Evolutionary conservation across 192 early-diverging fungal genomes (phyloP), one percentile per base, ranked within the genome.

Genomic region (Coemansia sp.): DNA sequence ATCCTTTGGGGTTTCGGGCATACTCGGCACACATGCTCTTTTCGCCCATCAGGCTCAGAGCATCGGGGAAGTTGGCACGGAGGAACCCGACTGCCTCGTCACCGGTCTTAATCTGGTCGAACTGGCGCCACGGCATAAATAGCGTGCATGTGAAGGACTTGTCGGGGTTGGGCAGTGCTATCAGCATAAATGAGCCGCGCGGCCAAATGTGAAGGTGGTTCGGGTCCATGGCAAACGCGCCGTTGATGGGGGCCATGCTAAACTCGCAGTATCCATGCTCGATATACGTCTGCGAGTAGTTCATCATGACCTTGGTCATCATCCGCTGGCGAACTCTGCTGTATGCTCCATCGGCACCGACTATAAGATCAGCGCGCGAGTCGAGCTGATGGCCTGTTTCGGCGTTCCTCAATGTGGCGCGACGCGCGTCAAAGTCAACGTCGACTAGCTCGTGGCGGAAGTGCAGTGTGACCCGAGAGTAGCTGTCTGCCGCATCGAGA

Each of bases 151-250:
- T 99, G 71, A 99, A 99, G 1, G 95, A 90, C 57, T 90, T 89
- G 86, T 97, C 92, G 62, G 86, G 85, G 82, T 99, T 99, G 38
- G 97, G 95, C 55, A 99, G 87, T 0, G 97, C 97, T 78, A 99
- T 99, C 80, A 99, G 87, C 97, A 99, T 99, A 66, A 95, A 97
- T 15, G 92, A 91, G 64, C 95, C 90, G 9, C 93, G 86, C 8
- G 97, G 97, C 97, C 97, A 99, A 66, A 99, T 99, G 76, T 99
- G 97, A 60, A 99, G 85, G 63, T 97, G 95, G 72, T 94, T 86
- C 2, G 94, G 89, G 70, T 92, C 88, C 87, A 99, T 92, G 17
- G 88, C 88, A 82, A 90, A 97, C 14, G 90, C 86, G 10, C 86
- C 88, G 6, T 80, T 66, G 44, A 48, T 74, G 5, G 97, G 87